These are phyloP conservation scores for Russula sp. DNA, from an alignment of 768 basidiomycete species.

Conservation along the genomic window DNA sequence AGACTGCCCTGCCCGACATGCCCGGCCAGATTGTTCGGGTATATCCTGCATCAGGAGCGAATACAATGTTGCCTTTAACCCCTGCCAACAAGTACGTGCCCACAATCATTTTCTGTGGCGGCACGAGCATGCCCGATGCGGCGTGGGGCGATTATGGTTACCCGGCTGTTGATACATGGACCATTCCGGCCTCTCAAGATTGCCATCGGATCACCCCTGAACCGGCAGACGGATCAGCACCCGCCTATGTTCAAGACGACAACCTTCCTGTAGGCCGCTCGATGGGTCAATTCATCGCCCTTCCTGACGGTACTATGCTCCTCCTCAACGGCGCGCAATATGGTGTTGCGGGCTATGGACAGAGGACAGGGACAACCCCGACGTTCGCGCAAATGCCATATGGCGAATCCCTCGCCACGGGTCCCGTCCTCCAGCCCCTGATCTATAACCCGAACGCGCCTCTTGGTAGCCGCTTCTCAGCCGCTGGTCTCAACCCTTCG, in stretches of 20 bases:
- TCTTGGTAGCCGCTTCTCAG: not conserved
- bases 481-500: not conserved
- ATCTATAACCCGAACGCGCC: conserved; percentile 11
- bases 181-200: not conserved
- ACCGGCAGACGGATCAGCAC: conserved; percentile 1
- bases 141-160: not conserved
- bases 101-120: conserved; percentile 5
- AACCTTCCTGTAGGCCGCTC: not conserved
- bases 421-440: not conserved
- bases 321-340: conserved; percentile 4
- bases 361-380: not conserved
- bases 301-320: conserved; percentile 7
- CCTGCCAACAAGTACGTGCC: not conserved
- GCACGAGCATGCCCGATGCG: not conserved
- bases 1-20: conserved; percentile 7
- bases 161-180: not conserved
- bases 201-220: conserved; percentile 8
- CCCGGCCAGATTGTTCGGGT: conserved; percentile 8
- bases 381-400: not conserved
- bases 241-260: conserved; percentile 8
- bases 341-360: not conserved
- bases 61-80: conserved; percentile 7
- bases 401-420: conserved; percentile 1
- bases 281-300: conserved; percentile 4
- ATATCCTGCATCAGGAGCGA: conserved; percentile 12